Base-by-base conservation (phyloP, 2,329 filamentous ascomycete species). In the Cladosporium sp. region DNA sequence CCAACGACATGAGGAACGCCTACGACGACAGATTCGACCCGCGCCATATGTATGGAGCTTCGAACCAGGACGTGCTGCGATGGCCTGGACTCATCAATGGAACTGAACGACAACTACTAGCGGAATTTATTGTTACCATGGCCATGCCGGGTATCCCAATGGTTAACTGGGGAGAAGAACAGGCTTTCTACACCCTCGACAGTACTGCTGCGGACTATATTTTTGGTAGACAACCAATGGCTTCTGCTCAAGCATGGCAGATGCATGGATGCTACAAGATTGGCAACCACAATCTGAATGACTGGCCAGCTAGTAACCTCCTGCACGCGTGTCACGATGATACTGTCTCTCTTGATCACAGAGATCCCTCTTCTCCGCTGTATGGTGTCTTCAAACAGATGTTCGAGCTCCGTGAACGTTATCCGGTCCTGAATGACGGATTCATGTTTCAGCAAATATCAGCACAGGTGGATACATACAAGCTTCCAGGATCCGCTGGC, bases 21-120 rank as follows among this genome's bases (percentile, higher is more conserved):
- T 84, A 86, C 70, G 88, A 84, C 2, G 86, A 85, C 36, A 75
- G 83, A 64, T 86, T 88, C 66, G 87, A 89, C 69, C 87, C 87
- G 2, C 82, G 87, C 1, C 87, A 89, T 71, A 83, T 89, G 81
- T 89, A 84, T 70, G 87, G 87, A 58, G 82, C 83, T 2, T 87
- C 86, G 5, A 89, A 89, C 70, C 87, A 89, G 75, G 87, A 89
- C 72, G 85, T 89, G 8, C 86, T 89, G 70, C 81, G 86, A 46
- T 89, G 87, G 87, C 86, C 86, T 13, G 81, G 85, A 11, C 78
- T 89, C 21, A 77, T 79, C 49, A 81, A 85, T 64, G 87, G 87
- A 4, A 83, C 84, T 0, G 79, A 88, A 70, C 81, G 84, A 53
- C 83, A 86, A 72, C 76, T 88, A 7, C 75, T 88, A 4, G 87